Evolutionary conservation across 208 protist species (phyloP).

Genomic region (Trypanosoma theileri): DNA sequence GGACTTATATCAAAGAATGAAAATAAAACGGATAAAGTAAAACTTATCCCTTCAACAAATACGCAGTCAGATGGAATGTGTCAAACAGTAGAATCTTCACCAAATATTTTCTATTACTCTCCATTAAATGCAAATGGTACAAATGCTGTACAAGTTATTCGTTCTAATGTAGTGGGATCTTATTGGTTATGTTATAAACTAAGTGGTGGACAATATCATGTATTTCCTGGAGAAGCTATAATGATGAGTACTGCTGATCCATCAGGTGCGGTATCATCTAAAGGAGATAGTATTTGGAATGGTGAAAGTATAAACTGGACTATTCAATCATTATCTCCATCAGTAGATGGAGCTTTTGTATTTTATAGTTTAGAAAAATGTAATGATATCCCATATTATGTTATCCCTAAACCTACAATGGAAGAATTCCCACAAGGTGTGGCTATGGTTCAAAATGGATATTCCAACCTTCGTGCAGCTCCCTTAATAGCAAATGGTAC

Average conservation of each 20-base stretch:
- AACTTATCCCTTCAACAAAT: constrained; percentile 46
- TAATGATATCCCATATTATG: constrained; percentile 77
- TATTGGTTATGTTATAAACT: constrained; percentile 90
- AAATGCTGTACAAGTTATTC: constrained; percentile 54
- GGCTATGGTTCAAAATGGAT: constrained; percentile 11
- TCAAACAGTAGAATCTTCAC: constrained; percentile 25
- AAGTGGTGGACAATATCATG: constrained; percentile 79
- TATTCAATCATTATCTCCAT: constrained; percentile 33
- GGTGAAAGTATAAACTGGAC: constrained; percentile 74
- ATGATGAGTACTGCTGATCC: constrained; percentile 38
- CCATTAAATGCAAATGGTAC: constrained; percentile 75
- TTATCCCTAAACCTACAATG: background rate
- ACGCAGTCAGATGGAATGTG: constrained; percentile 28
- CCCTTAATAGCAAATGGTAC: background rate
- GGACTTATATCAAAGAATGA: constrained; percentile 41
- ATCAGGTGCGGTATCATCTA: constrained; percentile 41
- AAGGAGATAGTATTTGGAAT: constrained; percentile 33
- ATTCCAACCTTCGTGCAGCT: constrained; percentile 20
- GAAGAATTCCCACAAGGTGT: constrained; percentile 24
- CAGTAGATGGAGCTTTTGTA: constrained; percentile 34
- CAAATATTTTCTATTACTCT: constrained; percentile 33
- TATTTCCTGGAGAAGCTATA: constrained; percentile 31
- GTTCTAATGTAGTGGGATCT: background rate
- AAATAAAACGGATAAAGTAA: constrained; percentile 49
- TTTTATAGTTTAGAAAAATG: constrained; percentile 79